Base-by-base conservation (phyloP, 345 rosid species). In the Iberis pinnata region DNA sequence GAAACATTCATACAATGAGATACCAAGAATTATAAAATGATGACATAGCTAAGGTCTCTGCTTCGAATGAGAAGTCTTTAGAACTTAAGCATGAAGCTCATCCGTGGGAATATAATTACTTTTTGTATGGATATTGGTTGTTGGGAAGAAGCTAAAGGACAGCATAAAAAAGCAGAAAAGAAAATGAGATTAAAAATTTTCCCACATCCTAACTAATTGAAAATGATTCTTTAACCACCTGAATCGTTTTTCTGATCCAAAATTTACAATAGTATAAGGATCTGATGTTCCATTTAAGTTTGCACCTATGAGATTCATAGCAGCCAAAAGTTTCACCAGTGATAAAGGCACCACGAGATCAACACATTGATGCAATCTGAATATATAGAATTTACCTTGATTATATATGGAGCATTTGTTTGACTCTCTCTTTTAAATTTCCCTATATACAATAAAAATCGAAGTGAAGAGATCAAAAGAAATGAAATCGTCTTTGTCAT, bases 241-340 rank as follows among this genome's bases (percentile, higher is more conserved):
- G 82, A 93, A 93, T 61, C 87, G 70, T 73, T 85, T 93, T 69
- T 85, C 95, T 62, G 95, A 75, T 73, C 89, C 95, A 77, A 95
- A 88, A 66, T 90, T 83, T 40, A 93, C 83, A 78, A 93, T 80
- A 55, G 97, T 90, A 73, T 93, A 93, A 69, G 95, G 97, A 76
- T 93, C 99, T 58, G 97, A 93, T 7, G 94, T 81, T 64, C 97
- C 97, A 76, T 88, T 93, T 73, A 88, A 73, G 68, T 93, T 93
- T 15, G 97, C 97, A 70, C 88, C 87, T 53, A 88, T 78, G 14
- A 93, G 89, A 83, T 92, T 92, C 80, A 85, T 88, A 73, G 99
- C 97, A 29, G 97, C 99, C 73, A 88, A 63, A 49, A 88, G 73
- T 75, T 93, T 90, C 81, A 85, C 77, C 97, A 72, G 58, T 66